These are phyloP conservation scores for Xylariaceae sp. DNA, from an alignment of 2,329 filamentous ascomycete species.

Conservation along the genomic window DNA sequence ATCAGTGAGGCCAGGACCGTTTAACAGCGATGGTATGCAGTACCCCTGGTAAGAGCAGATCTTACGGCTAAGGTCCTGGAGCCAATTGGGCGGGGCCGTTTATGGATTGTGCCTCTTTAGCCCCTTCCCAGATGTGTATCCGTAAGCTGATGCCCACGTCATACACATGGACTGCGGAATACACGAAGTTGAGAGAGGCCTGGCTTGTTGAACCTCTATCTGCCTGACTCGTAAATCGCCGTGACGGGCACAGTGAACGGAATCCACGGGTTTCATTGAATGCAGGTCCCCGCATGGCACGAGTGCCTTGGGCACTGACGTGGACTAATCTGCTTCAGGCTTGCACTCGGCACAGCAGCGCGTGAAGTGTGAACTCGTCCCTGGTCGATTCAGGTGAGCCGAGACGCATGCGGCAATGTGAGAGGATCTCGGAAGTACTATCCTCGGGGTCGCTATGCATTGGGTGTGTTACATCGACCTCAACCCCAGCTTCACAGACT, in stretches of 20 bases:
- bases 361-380: conserved; percentile 18
- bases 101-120: conserved; percentile 4
- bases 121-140: conserved; percentile 7
- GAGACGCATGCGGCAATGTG: conserved; percentile 27
- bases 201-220: not conserved
- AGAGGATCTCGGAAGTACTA: conserved; percentile 24
- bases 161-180: not conserved
- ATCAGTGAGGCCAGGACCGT: conserved; percentile 13
- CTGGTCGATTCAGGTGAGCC: conserved; percentile 26
- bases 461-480: conserved; percentile 28
- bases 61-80: conserved; percentile 8
- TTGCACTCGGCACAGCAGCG: conserved; percentile 20
- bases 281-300: conserved; percentile 27
- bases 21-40: conserved; percentile 13
- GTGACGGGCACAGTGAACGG: conserved; percentile 6
- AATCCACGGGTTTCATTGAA: conserved; percentile 14
- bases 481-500: conserved; percentile 15
- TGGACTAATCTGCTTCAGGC: conserved; percentile 20
- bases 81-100: conserved; percentile 5
- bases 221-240: conserved; percentile 6
- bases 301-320: conserved; percentile 16
- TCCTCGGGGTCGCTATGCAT: conserved; percentile 25
- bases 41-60: conserved; percentile 13
- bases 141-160: conserved; percentile 12
- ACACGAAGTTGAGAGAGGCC: not conserved